Conservation (phyloP, 1,284 basidiomycete species). For the Wallemia hederae region DNA sequence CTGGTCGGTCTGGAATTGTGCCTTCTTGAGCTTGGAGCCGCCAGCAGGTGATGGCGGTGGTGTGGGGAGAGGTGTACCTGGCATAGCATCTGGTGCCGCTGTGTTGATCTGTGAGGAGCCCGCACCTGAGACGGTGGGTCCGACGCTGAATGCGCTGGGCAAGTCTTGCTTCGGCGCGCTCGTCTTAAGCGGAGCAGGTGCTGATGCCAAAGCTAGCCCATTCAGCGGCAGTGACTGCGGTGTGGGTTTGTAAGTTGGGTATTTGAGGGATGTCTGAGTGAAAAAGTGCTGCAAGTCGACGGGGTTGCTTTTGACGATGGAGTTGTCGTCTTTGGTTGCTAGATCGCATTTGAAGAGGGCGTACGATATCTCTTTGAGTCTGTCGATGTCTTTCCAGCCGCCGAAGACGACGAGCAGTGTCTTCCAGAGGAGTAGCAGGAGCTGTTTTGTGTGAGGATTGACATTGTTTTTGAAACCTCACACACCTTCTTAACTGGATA, state of each 20-base stretch:
- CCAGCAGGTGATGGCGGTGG: conserved; percentile 43
- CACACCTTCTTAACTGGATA: conserved; percentile 81
- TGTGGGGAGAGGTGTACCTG: conserved; percentile 59
- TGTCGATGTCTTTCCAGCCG: conserved; percentile 53
- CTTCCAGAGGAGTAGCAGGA: conserved; percentile 91
- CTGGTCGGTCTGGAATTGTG: conserved; percentile 96
- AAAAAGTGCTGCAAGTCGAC: conserved; percentile 63
- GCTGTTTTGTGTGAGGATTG: conserved; percentile 20
- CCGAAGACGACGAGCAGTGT: conserved; percentile 72
- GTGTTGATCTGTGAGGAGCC: neutral
- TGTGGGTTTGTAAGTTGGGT: conserved; percentile 36
- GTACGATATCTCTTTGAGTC: conserved; percentile 58
- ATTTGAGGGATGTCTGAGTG: conserved; percentile 68
- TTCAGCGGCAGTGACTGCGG: conserved; percentile 4
- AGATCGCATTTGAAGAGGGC: conserved; percentile 29
- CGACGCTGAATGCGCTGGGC: neutral
- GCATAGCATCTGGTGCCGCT: conserved; percentile 15
- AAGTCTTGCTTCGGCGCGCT: neutral
- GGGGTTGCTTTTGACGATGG: conserved; percentile 51
- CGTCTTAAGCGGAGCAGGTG: neutral
- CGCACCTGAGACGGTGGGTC: neutral
- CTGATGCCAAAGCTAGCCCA: neutral
- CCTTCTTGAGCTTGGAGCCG: conserved; percentile 58
- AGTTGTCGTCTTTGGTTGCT: conserved; percentile 10
- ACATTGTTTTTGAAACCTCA: neutral